Evolutionary conservation across 495 filamentous ascomycete species (phyloP).

Genomic region (Xylaria curta): DNA sequence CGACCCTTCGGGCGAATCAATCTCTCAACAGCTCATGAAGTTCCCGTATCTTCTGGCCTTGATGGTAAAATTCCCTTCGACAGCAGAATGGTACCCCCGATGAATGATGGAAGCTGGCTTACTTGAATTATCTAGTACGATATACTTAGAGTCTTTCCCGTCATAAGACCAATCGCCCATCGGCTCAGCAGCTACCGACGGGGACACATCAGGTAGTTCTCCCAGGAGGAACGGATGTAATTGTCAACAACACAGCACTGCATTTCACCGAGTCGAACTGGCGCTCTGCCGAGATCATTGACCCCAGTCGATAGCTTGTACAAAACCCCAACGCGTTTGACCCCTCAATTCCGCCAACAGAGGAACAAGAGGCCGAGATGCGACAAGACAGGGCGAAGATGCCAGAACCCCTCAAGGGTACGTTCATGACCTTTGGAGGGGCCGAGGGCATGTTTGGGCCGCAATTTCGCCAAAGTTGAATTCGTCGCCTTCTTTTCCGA

Average conservation of each 20-base stretch:
- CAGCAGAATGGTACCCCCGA: too few species aligned
- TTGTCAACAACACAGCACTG: background rate
- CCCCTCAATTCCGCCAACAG: background rate
- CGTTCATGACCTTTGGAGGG: slow-evolving; percentile 36
- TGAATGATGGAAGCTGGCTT: background rate
- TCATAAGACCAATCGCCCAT: slow-evolving; percentile 4
- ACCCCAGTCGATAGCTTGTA: background rate
- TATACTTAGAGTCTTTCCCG: slow-evolving; percentile 4
- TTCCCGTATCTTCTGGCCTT: slow-evolving; percentile 10
- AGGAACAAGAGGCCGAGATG: background rate
- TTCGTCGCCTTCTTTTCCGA: slow-evolving; percentile 32
- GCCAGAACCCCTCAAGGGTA: slow-evolving; percentile 12
- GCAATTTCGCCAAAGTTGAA: slow-evolving; percentile 36
- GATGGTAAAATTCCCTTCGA: background rate
- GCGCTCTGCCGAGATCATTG: background rate
- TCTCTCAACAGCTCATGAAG: background rate
- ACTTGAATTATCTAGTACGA: background rate
- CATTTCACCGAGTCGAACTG: slow-evolving; percentile 1
- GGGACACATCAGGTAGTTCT: background rate
- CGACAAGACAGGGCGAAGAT: background rate
- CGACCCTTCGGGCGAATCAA: background rate
- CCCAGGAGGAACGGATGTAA: background rate
- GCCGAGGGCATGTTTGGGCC: slow-evolving; percentile 33
- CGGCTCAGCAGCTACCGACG: background rate
- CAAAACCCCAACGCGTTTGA: background rate